These are phyloP conservation scores for Picochlorum costavermella DNA, from an alignment of 139 green algal species.

Conservation along the genomic window DNA sequence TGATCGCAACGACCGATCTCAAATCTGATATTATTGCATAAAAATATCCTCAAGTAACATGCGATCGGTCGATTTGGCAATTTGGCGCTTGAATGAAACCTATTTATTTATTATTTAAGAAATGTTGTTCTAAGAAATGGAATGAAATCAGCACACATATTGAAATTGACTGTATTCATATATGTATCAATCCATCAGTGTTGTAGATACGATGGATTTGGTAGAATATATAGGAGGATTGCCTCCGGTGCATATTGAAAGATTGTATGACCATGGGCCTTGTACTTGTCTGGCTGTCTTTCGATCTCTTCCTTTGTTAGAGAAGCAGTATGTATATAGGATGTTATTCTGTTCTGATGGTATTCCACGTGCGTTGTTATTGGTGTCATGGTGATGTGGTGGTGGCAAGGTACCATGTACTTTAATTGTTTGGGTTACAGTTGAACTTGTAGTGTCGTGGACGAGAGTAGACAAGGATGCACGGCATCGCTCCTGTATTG, in stretches of 20 bases:
- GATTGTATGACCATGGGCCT: conserved; percentile 43
- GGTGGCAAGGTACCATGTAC: not conserved
- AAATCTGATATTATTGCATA: too few relatives aligned
- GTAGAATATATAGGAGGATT: conserved; percentile 38
- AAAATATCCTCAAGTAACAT: too few relatives aligned
- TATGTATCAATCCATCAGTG: too few relatives aligned
- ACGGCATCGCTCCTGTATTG: not conserved
- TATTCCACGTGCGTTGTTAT: too few relatives aligned
- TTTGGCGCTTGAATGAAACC: too few relatives aligned
- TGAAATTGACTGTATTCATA: too few relatives aligned
- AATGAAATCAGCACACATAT: too few relatives aligned
- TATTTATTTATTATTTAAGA: too few relatives aligned
- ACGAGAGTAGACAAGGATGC: not conserved
- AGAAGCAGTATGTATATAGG: conserved; percentile 57
- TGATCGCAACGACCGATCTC: too few relatives aligned
- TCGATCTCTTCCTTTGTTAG: conserved; percentile 50
- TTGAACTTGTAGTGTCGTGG: not conserved
- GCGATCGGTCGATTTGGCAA: too few relatives aligned
- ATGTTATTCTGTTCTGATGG: conserved; percentile 37
- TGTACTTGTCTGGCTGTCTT: conserved; percentile 69
- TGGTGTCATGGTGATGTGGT: not conserved
- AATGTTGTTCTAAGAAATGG: too few relatives aligned
- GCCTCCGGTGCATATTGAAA: conserved; percentile 22
- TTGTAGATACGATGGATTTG: conserved; percentile 32
- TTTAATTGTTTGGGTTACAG: not conserved